Evolutionary conservation across 495 filamentous ascomycete genomes (phyloP), one percentile per base, ranked within the genome.

Genomic region (Tuber indicum): DNA sequence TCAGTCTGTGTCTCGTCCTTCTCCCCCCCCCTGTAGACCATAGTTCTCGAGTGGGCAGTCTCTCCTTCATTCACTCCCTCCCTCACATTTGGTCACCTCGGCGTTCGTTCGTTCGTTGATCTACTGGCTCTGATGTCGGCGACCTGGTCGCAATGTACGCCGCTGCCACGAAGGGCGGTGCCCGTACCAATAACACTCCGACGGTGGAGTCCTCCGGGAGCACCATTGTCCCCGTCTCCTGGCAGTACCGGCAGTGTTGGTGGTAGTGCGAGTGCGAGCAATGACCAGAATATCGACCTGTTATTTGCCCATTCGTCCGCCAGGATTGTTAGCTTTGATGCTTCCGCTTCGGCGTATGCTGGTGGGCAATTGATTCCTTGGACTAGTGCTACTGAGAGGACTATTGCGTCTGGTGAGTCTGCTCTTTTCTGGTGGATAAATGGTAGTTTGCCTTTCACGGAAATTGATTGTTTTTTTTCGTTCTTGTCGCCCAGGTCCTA

Each of bases 341-440:
- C 73, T 72, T 74, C 77, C 7, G 73, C 66, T 26, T 70, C 46
- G 8, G 41, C 62, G 23, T 70, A 36, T 36, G 39, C 77, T 17
- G 45, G 45, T 49, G 78, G 76, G 36, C 70, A 75, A 36, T 72
- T 79, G 44, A 74, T 83, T 62, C 81, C 81, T 32, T 82, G 81
- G 81, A 83, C 72, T 16, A 83, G 78, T 62, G 76, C 76, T 10
- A 74, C 74, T 10, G 81, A 83, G 75, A 81, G 81, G 75, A 82
- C 81, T 45, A 83, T 82, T 70, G 81, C 81, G 49, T 80, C 81
- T 41, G 81, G 81, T 83, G 70, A 42, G 76, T 69, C 42, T 23
- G 17, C 36, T 71, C 42, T 77, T 45, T 47, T 73, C 69, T 42
- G 21, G 9, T 43, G n/a, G 3, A 2, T 26, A n/a, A 5, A 14